These are phyloP conservation scores for Combretum micranthum DNA, from an alignment of 345 rosid genomes.

Conservation along the genomic window DNA sequence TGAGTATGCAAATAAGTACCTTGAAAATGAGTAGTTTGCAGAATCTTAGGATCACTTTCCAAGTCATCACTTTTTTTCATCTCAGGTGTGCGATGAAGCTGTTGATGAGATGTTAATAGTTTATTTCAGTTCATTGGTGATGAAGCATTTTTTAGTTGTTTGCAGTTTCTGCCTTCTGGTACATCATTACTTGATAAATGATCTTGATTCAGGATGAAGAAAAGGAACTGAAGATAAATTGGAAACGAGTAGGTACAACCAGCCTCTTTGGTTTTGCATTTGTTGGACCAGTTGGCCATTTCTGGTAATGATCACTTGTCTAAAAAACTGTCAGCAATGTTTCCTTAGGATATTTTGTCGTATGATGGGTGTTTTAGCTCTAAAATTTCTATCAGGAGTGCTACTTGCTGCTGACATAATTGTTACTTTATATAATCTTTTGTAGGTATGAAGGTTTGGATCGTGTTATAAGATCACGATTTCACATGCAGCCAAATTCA, in stretches of 20 bases:
- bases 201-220: slow-evolving; percentile 42
- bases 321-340: too few relatives aligned
- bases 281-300: slow-evolving; percentile 89
- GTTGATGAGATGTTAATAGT: slow-evolving; percentile 14
- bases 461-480: slow-evolving; percentile 53
- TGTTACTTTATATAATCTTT: too few relatives aligned
- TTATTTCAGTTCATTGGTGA: slow-evolving; percentile 73
- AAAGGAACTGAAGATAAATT: slow-evolving; percentile 43
- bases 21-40: too few relatives aligned
- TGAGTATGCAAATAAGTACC: too few relatives aligned
- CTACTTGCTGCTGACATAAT: too few relatives aligned
- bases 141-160: slow-evolving; percentile 86
- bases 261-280: slow-evolving; percentile 78
- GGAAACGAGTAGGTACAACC: slow-evolving; percentile 74
- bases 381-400: too few relatives aligned
- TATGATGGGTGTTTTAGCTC: too few relatives aligned
- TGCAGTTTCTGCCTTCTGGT: neutral
- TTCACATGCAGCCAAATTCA: slow-evolving; percentile 60
- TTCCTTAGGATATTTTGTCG: too few relatives aligned
- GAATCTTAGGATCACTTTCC: too few relatives aligned
- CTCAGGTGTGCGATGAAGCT: too few relatives aligned
- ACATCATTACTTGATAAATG: neutral
- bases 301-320: slow-evolving; percentile 32
- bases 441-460: slow-evolving; percentile 83
- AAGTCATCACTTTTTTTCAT: too few relatives aligned